Evolutionary conservation across 1,284 basidiomycete genomes (phyloP), one percentile per base, ranked within the genome.

Genomic region (Papiliotrema nemorosa): DNA sequence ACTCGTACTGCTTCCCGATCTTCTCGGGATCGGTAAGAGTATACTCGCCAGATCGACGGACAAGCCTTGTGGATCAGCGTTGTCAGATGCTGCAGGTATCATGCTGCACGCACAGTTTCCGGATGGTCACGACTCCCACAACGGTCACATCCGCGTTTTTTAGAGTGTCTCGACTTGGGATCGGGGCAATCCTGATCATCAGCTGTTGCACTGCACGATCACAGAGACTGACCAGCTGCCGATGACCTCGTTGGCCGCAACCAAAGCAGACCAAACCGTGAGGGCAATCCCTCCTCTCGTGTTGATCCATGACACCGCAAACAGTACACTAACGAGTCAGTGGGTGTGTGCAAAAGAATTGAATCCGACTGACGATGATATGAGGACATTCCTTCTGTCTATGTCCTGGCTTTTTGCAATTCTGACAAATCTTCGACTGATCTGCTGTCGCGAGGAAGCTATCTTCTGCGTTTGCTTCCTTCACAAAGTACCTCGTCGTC

Each of bases 171-270:
- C 26, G 76, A 70, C 52, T 73, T 70, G 35, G 83, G 81, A 67
- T 88, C 85, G 0, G 88, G 86, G 66, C 90, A 94, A 25, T 83
- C 83, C 86, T 90, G 21, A 25, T 29, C 14, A 38, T 10, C 14
- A 45, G 29, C 31, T 16, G n/a, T 33, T 16, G 27, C 12, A 7
- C 26, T n/a, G 13, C 31, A 9, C 20, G 37, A 38, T 22, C 5
- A 31, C 3, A 25, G 9, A 27, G 18, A 27, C 80, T 51, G 57
- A 87, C 86, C 56, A 77, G 79, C 55, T 81, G 86, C 44, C 90
- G 81, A 66, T 96, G 90, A 0, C 91, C 91, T 64, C 86, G 85
- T 80, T 86, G 85, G 25, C 88, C 88, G 64, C 91, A 96, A 3
- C 79, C 81, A 69, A 85, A 93, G 66, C 91, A 94, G 5, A 82